Percentiles rank a stretch among this genome's conserved stretches.
phyloP scores from a whole-genome alignment of 306 rosid genomes.

The Ceratonia siliqua region DNA sequence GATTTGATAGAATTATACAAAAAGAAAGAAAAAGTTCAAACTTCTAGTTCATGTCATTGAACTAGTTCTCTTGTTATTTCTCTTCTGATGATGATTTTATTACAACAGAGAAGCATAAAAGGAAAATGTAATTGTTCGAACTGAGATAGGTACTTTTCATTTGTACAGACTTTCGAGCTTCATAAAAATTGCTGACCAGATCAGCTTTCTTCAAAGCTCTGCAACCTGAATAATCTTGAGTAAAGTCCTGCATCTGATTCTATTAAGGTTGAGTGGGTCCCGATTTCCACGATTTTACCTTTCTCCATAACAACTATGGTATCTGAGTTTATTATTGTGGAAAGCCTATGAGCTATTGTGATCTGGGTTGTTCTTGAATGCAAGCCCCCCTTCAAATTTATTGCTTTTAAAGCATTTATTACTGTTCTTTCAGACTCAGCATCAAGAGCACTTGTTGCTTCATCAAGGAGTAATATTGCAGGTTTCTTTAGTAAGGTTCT shows the following conservation, averaged over 20 bases:
- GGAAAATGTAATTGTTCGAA: conserved; percentile 12
- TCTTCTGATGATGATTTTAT: conserved; percentile 26
- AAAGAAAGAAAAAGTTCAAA: too few relatives aligned
- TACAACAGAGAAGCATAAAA: conserved; percentile 28
- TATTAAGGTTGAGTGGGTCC: conserved; percentile 66
- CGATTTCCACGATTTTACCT: conserved; percentile 72
- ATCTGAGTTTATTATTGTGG: conserved; percentile 74
- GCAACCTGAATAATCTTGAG: conserved; percentile 65
- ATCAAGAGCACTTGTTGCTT: conserved; percentile 96
- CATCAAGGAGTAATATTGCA: conserved; percentile 73
- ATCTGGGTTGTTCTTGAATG: conserved; percentile 66
- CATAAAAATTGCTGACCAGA: not conserved
- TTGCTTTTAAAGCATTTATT: conserved; percentile 62
- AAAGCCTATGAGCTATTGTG: conserved; percentile 83
- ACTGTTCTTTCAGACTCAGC: conserved; percentile 76
- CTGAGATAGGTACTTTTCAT: not conserved
- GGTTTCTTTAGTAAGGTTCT: conserved; percentile 81
- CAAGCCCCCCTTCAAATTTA: conserved; percentile 42
- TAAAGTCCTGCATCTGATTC: conserved; percentile 65
- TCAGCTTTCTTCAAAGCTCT: conserved; percentile 55
- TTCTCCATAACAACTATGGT: conserved; percentile 75
- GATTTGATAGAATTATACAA: too few relatives aligned
- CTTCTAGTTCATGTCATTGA: conserved; percentile 14
- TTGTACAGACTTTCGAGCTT: conserved; percentile 2
- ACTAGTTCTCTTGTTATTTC: conserved; percentile 8